These are phyloP conservation scores for Cystobasidium ongulense DNA, from an alignment of 768 basidiomycete genomes.

Conservation along the genomic window DNA sequence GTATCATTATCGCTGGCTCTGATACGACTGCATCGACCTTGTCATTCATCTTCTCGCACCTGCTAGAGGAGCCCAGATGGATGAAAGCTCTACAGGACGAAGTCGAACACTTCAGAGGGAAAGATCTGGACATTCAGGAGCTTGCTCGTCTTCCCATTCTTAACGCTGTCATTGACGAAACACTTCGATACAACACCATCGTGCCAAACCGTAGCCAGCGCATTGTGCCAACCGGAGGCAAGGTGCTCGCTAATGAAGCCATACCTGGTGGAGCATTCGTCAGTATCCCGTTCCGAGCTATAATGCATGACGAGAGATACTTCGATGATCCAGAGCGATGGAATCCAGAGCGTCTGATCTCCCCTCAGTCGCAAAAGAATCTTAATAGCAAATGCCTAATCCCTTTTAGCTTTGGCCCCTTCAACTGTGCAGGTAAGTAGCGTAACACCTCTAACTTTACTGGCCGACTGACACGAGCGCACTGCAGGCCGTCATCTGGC, in stretches of 20 bases:
- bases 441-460: not conserved
- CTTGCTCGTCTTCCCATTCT: not conserved
- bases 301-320: not conserved
- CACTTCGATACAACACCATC: not conserved
- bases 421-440: not conserved
- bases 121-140: not conserved
- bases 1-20: not conserved
- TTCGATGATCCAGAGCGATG: not conserved
- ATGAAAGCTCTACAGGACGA: not conserved
- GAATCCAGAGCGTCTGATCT: not conserved
- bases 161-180: not conserved
- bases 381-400: not conserved
- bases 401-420: not conserved
- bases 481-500: not conserved
- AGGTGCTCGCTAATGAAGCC: not conserved
- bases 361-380: not conserved
- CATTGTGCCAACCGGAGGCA: not conserved
- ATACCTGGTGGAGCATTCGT: not conserved
- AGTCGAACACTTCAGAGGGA: not conserved
- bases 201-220: not conserved
- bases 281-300: not conserved
- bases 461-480: not conserved
- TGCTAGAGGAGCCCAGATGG: not conserved
- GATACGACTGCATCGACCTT: not conserved
- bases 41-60: not conserved